phyloP scores from a whole-genome alignment of 1,284 basidiomycete species.

The Tylopilus orsonianus region DNA sequence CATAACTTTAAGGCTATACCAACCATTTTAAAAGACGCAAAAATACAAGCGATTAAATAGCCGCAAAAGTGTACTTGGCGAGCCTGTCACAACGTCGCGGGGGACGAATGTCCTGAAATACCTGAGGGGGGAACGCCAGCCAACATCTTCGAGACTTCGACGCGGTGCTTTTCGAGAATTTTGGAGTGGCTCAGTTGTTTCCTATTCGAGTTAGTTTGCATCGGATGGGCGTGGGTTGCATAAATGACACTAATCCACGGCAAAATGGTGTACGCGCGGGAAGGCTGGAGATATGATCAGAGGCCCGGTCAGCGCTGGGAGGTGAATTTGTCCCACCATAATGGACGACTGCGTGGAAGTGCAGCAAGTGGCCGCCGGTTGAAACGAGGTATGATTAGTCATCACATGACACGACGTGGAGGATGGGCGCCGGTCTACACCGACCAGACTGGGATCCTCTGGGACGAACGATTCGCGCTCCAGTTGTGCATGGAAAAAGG shows the following conservation, averaged over 20 bases:
- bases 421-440: constrained; percentile 6
- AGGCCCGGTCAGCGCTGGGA: neutral
- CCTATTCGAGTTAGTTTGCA: constrained; percentile 12
- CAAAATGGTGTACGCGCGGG: constrained; percentile 27
- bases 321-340: constrained; percentile 3
- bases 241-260: constrained; percentile 34
- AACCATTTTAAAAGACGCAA: constrained; percentile 12
- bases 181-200: constrained; percentile 11
- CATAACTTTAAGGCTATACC: neutral
- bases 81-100: constrained; percentile 5
- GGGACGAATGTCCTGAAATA: constrained; percentile 29
- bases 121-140: constrained; percentile 14
- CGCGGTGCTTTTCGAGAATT: constrained; percentile 34
- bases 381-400: constrained; percentile 17
- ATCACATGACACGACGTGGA: constrained; percentile 16
- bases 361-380: constrained; percentile 25
- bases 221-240: constrained; percentile 15
- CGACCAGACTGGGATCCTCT: constrained; percentile 1
- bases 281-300: constrained; percentile 22
- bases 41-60: constrained; percentile 25
- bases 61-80: neutral
- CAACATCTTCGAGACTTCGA: constrained; percentile 30
- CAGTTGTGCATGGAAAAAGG: neutral
- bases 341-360: constrained; percentile 22
- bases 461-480: too few relatives aligned